Base-by-base conservation (phyloP, 805 yeast genomes). In the Starmerella vaccinii region DNA sequence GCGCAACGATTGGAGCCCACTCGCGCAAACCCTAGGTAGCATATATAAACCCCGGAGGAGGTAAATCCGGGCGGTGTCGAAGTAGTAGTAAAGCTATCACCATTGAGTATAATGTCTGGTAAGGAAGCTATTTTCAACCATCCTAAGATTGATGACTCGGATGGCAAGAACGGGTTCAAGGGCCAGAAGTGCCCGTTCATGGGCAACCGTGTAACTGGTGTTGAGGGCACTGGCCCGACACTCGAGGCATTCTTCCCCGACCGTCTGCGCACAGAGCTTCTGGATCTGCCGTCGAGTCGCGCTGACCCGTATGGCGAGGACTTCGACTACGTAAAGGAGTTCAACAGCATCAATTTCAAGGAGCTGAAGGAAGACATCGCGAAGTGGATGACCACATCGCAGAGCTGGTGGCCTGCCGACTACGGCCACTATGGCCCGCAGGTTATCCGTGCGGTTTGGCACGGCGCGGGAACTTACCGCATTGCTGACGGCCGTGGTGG, bases 401-500 rank as follows among this genome's bases (percentile, higher is more conserved):
- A 55, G 49, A 38, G 44, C 16, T 55, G 56, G 56, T 55, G 58
- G 58, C 58, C 58, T 16, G 56, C 56, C 18, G 58, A 55, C 42
- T 55, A 55, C 45, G 58, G 58, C 23, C 41, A 49, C 49, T 55
- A 55, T 39, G 58, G 52, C n/a, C 58, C 58, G n/a, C 56, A 46
- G 42, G 29, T 52, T 37, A 41, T 55, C 27, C 58, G 58, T 24
- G 48, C 54, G 18, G 24, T 51, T 4, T 55, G 58, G 58, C 58
- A 55, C 49, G 47, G 32, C 12, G 58, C 58, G 15, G 58, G 58
- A 26, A 55, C 58, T 7, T 55, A 55, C 52, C 58, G 58, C 10
- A 52, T 52, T 32, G 45, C 54, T 23, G 58, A 55, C 24, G 58
- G 58, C 16, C 58, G 58, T n/a, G 58, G 58, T 34, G 58, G 58